Base-by-base conservation (phyloP, 306 rosid species). In the Macrotyloma uniflorum region DNA sequence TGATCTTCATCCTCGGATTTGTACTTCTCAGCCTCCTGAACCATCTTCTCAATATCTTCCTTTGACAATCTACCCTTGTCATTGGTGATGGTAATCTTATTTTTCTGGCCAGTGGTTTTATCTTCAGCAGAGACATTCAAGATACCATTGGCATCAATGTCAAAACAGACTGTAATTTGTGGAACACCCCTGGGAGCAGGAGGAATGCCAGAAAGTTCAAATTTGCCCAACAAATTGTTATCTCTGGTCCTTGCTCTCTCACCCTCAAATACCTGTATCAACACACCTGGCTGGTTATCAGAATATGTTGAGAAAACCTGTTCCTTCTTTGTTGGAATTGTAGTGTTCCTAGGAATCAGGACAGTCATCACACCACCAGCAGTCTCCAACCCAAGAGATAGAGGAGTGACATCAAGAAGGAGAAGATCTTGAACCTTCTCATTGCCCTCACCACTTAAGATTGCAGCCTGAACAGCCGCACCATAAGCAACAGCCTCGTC, bases 381-480 rank as follows among this genome's bases (percentile, higher is more conserved):
- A 19, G 70, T 65, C 70, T 65, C 70, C 50, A 65, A 38, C 2
- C 70, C 70, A 65, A 65, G 70, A 38, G 70, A 65, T 16, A 65
- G 70, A 65, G 70, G 70, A 2, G 70, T 65, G 9, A 65, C 70
- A 65, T 65, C 70, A 0, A 65, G 51, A 10, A 65, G 70, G 70
- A 65, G 70, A 38, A 65, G 70, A 65, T 65, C 70, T 3, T 65
- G 70, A 65, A 65, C 70, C 70, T 65, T 65, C 70, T 65, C 70
- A 65, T 65, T 65, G 49, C 70, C 70, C 50, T 65, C 70, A 20
- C 70, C 70, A 20, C 70, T 65, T 40, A 65, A 2, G 2, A 65
- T 65, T 12, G 70, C 70, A 65, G 70, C 70, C 50, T 65, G 70
- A 20, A 65, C 70, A 19, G 70, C 70, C 13, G 70, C 70, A 65